Evolutionary conservation across 148 eudicot genomes (phyloP), one percentile per base, ranked within the genome.

Genomic region (Rhododendron mucronatum): DNA sequence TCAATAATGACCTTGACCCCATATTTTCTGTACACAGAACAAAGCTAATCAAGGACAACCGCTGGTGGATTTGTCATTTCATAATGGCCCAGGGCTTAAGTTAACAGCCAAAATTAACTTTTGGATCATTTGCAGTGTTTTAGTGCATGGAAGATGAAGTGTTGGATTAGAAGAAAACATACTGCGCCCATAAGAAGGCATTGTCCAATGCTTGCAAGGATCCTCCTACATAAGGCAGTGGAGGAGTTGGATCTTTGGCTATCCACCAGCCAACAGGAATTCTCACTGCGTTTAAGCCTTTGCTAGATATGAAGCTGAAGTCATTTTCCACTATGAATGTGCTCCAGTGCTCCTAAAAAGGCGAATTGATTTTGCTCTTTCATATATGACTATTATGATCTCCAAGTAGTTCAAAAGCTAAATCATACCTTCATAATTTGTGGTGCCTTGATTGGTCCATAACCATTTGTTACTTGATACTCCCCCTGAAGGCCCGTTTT

Each of bases 211-310:
- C 84, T 65, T 86, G 75, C 67, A 88, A 79, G 14, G 90, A 86
- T 1, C 90, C 90, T 7, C 84, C 86, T 7, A 88, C 88, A 14
- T 76, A 88, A 26, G 90, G 90, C 86, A 41, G 61, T 4, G 88
- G 84, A 2, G 90, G 90, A 10, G 23, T 41, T 6, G 45, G 45
- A 41, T 41, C 45, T 0, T 7, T 41, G 12, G 83, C 83, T 2
- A 83, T 88, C 90, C 88, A 88, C 90, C 90, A 85, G 1, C 87
- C 90, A 26, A 88, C 88, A 18, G 86, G 90, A 16, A 88, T 86
- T 86, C 86, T 86, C 63, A 86, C 90, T 3, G 88, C 82, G 41
- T 86, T 88, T 15, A 86, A 8, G 5, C 88, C 88, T 45, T 80
- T 88, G 0, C 45, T 33, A 11, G 85, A 78, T 5, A 88, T 83